Evolutionary conservation across 2,329 filamentous ascomycete species (phyloP).

Genomic region (Trichoderma simmonsii): DNA sequence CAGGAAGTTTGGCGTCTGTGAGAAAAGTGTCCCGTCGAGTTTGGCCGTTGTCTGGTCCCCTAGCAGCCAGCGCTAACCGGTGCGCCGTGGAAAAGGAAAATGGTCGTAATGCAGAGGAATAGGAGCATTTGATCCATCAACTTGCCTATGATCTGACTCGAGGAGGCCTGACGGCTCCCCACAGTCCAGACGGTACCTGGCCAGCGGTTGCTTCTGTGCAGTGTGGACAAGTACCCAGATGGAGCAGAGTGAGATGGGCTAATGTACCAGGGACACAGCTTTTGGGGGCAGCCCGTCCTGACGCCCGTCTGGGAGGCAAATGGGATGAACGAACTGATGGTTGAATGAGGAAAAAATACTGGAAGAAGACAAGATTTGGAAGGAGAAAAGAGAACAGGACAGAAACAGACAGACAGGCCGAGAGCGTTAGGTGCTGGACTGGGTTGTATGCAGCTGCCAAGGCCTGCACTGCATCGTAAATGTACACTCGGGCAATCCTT

Average conservation of each 20-base stretch:
- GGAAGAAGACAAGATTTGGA: background rate
- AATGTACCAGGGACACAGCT: background rate
- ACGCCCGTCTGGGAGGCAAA: background rate
- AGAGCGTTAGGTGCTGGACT: background rate
- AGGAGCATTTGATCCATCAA: background rate
- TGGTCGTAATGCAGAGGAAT: background rate
- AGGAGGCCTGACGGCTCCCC: background rate
- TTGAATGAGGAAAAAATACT: background rate
- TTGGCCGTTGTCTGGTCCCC: background rate
- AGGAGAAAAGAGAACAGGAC: background rate
- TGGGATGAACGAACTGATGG: background rate
- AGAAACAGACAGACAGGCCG: background rate
- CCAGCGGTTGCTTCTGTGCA: background rate
- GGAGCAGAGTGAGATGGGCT: background rate
- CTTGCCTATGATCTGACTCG: conserved; percentile 3
- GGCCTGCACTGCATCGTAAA: background rate
- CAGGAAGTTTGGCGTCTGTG: background rate
- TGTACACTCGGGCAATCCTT: background rate
- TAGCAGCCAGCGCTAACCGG: background rate
- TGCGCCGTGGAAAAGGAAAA: background rate
- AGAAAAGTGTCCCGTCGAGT: background rate
- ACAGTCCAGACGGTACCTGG: background rate
- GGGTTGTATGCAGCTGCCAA: background rate
- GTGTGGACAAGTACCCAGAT: background rate
- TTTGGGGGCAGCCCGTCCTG: background rate